Evolutionary conservation across 23 red algal genomes (phyloP).

Genomic region (Gracilaria domingensis): DNA sequence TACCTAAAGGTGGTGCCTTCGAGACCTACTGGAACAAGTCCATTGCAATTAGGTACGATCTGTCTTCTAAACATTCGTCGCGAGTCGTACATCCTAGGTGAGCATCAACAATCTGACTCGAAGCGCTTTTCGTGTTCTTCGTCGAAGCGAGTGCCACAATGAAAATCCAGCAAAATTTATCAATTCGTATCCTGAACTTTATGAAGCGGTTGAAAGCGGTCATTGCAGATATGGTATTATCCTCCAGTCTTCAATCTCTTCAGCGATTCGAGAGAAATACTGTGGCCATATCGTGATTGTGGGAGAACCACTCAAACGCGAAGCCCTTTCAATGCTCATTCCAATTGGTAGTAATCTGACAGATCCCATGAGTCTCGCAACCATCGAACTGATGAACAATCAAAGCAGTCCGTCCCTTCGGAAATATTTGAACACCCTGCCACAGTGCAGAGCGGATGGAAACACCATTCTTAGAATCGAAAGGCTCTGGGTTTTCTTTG

Average conservation of each 20-base stretch:
- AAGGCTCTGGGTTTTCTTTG: too few species aligned
- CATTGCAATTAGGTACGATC: conserved; percentile 22
- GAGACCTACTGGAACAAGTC: conserved; percentile 33
- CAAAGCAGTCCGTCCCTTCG: background rate
- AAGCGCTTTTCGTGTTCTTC: background rate
- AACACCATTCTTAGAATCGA: too few species aligned
- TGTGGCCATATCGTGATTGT: background rate
- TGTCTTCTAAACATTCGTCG: too few species aligned
- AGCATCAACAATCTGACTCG: background rate
- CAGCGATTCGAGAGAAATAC: background rate
- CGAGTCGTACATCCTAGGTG: too few species aligned
- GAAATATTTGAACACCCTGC: background rate
- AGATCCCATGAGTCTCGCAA: conserved; percentile 11
- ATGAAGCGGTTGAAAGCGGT: background rate
- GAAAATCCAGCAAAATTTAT: background rate
- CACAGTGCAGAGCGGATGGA: background rate
- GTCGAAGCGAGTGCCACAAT: background rate
- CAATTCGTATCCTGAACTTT: background rate
- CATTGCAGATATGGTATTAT: background rate
- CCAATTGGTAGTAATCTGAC: conserved; percentile 8
- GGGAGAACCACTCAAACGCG: background rate
- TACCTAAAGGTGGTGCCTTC: conserved; percentile 19
- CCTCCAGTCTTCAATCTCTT: background rate
- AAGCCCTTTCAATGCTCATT: background rate
- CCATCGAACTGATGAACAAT: background rate